Base-by-base conservation (phyloP, 805 yeast species). In the Lipomyces starkeyi region DNA sequence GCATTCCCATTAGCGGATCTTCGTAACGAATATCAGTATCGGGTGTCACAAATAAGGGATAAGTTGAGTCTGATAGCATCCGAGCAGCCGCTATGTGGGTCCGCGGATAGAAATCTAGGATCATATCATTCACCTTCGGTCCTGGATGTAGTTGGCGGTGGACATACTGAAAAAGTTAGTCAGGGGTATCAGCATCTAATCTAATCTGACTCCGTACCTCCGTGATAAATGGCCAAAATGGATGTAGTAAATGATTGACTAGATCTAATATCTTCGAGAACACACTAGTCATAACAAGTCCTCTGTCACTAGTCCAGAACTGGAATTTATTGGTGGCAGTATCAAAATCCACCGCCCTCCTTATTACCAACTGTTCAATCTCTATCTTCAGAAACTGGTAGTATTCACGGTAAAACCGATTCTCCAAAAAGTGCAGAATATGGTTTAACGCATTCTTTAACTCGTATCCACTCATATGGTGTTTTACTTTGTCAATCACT, bases 11-110 rank as follows among this genome's bases (percentile, higher is more conserved):
- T 17, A 8, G 27, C 8, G 68, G 68, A 61, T 61, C 58, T 22
- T 57, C 25, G 20, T 35, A 65, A 8, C 64, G 32, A 32, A 65
- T 55, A 57, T 65, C 64, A 17, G 13, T 25, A 2, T 60, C 55
- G 8, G 61, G 58, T 2, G 53, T 25, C 2, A 54, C 60, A 35
- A 65, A 61, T 2, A 61, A 35, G 2, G 64, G 68, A 25, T 57
- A 65, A 13, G 61, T 61, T 9, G 37, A 57, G 7, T n/a, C 34
- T 3, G 61, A 61, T 47, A 57, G 37, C 27, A 56, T n/a, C 32
- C 52, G 49, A n/a, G 68, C 64, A 7, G 68, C 68, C 6, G 68
- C 68, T 11, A 65, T 65, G 34, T 65, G 58, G 20, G 68, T 65
- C 17, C 35, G 37, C 8, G 68, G 68, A 22, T 40, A 65, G 52